Conservation (phyloP, 306 rosid genomes). For the Urtica urens region DNA sequence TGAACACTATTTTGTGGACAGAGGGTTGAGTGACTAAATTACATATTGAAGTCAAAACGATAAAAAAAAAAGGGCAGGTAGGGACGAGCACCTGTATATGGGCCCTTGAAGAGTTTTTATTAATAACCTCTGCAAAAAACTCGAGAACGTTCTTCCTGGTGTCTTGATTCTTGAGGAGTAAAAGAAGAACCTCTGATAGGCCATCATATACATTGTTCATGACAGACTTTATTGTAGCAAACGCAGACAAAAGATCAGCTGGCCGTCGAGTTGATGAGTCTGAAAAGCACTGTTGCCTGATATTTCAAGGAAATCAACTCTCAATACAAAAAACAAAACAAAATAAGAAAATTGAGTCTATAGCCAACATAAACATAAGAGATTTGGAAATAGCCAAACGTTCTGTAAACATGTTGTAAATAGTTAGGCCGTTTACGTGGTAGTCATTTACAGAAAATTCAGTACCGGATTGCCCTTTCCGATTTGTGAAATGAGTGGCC, state of each 20-base stretch:
- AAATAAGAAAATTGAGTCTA: not conserved
- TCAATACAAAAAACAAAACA: not conserved
- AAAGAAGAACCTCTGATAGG: slow-evolving; percentile 59
- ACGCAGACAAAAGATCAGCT: slow-evolving; percentile 71
- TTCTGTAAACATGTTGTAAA: too few species aligned
- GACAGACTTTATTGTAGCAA: slow-evolving; percentile 66
- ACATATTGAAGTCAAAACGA: too few species aligned
- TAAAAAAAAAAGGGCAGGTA: too few species aligned
- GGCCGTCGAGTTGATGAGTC: slow-evolving; percentile 78
- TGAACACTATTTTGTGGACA: too few species aligned
- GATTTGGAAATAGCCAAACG: too few species aligned
- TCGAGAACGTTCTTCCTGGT: slow-evolving; percentile 76
- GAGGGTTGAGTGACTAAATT: too few species aligned
- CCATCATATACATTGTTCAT: slow-evolving; percentile 81
- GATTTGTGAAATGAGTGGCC: too few species aligned
- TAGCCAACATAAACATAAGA: too few species aligned
- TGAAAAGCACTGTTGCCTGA: slow-evolving; percentile 91
- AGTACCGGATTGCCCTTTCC: too few species aligned
- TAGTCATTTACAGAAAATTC: too few species aligned
- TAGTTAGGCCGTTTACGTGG: too few species aligned
- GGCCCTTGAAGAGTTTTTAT: slow-evolving; percentile 88
- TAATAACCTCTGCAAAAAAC: slow-evolving; percentile 89
- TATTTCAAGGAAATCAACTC: slow-evolving; percentile 2
- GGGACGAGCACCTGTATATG: slow-evolving; percentile 69
- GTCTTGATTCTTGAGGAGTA: slow-evolving; percentile 71